Conservation (phyloP, 306 rosid species). For the Prunus mira region DNA sequence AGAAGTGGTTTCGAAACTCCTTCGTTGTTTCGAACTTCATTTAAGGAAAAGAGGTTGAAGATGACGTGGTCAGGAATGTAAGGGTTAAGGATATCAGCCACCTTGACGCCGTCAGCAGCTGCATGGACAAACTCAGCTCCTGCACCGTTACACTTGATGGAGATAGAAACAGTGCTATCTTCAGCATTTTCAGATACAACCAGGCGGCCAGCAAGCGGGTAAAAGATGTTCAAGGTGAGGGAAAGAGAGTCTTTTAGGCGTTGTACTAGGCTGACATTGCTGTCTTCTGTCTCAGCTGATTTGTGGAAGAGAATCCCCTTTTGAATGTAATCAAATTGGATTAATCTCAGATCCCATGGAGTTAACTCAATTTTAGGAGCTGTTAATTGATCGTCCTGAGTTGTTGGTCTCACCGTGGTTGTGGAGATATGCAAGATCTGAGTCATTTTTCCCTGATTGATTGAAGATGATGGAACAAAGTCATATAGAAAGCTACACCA, state of each 20-base stretch:
- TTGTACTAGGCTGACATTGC: background rate
- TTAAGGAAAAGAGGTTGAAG: constrained; percentile 21
- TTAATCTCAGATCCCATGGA: constrained; percentile 7
- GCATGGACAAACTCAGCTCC: constrained; percentile 15
- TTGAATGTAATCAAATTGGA: background rate
- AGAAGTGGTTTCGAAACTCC: constrained; percentile 7
- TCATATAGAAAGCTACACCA: no score
- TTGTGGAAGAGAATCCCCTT: constrained; percentile 4
- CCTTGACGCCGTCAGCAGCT: background rate
- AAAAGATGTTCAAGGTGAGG: background rate
- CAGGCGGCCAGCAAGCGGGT: background rate
- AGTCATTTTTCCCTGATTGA: background rate
- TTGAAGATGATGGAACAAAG: no score
- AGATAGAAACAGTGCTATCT: constrained; percentile 3
- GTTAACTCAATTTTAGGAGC: background rate
- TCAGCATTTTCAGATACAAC: background rate
- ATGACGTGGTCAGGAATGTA: constrained; percentile 18
- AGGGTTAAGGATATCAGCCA: constrained; percentile 24
- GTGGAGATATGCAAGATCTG: background rate
- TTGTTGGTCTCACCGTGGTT: background rate
- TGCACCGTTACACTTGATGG: constrained; percentile 24
- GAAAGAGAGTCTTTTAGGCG: background rate
- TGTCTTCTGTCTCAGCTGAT: background rate
- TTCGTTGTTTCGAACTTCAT: background rate
- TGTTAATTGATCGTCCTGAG: background rate